Evolutionary conservation across 345 rosid species (phyloP).

Genomic region (Hibiscus mutabilis): DNA sequence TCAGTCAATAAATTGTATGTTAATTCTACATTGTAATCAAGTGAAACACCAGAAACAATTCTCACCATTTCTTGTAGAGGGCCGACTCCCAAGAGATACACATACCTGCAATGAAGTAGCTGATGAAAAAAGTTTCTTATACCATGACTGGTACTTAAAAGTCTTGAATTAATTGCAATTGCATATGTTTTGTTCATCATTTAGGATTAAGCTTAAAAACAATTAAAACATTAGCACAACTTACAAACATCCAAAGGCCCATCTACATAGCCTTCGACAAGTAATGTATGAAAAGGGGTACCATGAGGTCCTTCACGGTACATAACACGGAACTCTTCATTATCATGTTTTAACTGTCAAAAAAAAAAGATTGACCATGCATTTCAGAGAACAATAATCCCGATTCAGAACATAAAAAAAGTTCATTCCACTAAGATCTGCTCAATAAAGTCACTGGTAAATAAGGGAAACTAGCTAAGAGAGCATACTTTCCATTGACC

Average conservation of each 20-base stretch:
- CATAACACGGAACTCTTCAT: conserved; percentile 88
- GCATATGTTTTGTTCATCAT: neutral
- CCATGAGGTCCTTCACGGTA: conserved; percentile 88
- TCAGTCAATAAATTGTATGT: neutral
- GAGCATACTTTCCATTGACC: conserved; percentile 82
- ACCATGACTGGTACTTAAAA: neutral
- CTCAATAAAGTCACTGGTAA: neutral
- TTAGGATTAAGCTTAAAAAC: conserved; percentile 13
- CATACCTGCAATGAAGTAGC: conserved; percentile 49
- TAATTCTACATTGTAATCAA: neutral
- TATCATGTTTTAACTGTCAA: conserved; percentile 68
- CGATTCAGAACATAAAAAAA: neutral
- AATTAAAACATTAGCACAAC: conserved; percentile 19
- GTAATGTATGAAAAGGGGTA: conserved; percentile 73
- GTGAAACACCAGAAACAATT: conserved; percentile 7
- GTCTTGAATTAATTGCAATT: neutral
- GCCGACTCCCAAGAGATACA: conserved; percentile 76
- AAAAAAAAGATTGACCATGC: neutral
- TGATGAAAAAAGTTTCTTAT: conserved; percentile 10
- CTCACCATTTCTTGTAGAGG: conserved; percentile 84
- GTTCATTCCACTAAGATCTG: neutral
- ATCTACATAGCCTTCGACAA: conserved; percentile 90
- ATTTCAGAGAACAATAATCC: neutral
- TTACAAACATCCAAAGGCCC: conserved; percentile 78
- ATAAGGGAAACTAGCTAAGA: neutral